A percentile compares a stretch with the other conserved stretches of the same genome.
Conservation (phyloP, 148 eudicot genomes). For the Polygonum maritimum region DNA sequence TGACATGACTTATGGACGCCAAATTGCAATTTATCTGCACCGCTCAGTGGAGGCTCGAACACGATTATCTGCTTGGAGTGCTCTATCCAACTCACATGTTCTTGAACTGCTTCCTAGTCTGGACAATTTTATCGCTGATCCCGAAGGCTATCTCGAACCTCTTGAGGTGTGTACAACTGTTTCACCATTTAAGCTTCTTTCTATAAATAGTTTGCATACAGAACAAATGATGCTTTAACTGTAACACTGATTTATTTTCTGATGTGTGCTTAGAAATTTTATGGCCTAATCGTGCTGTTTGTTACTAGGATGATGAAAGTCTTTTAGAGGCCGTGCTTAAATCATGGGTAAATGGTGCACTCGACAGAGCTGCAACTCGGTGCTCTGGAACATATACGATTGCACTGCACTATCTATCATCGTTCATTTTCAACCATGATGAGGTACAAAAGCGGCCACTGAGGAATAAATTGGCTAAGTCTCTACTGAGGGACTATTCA, state of each 20-base stretch:
- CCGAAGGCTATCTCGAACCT: conserved; percentile 80
- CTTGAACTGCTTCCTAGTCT: conserved; percentile 85
- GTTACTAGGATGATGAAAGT: conserved; percentile 54
- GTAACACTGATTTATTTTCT: background rate
- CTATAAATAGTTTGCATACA: background rate
- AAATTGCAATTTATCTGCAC: conserved; percentile 70
- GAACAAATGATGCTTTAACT: background rate
- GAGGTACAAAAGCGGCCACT: conserved; percentile 30
- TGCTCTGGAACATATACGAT: conserved; percentile 44
- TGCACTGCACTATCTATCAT: conserved; percentile 68
- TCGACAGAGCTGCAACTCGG: conserved; percentile 63
- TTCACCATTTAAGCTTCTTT: background rate
- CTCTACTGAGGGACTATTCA: conserved; percentile 66
- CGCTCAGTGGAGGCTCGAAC: conserved; percentile 50
- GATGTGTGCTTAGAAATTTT: background rate
- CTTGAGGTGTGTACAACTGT: conserved; percentile 42
- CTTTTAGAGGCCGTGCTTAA: conserved; percentile 77
- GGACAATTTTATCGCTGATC: conserved; percentile 40
- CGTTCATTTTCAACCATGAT: conserved; percentile 44
- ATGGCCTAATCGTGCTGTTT: background rate
- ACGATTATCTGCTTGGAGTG: conserved; percentile 74
- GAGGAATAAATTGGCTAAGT: conserved; percentile 58
- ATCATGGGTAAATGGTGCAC: conserved; percentile 86
- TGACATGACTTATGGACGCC: conserved; percentile 61
- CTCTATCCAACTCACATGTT: conserved; percentile 59